Evolutionary conservation across 169 alveolate species (phyloP).

Genomic region (Babesia caballi): DNA sequence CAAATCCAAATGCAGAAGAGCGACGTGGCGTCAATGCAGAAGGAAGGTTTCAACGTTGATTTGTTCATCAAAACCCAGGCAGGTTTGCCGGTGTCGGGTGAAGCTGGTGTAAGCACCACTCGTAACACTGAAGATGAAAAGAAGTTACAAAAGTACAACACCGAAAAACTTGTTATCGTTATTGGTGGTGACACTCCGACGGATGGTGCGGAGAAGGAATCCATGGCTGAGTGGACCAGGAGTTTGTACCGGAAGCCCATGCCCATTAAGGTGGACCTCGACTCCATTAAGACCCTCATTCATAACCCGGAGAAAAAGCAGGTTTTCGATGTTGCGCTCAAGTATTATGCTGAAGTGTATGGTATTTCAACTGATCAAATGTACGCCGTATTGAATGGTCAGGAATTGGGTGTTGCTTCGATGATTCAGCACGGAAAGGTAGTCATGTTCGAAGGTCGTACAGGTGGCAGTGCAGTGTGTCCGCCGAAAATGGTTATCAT

Average conservation of each 20-base stretch:
- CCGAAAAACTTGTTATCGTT: slow-evolving; percentile 68
- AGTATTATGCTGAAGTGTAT: slow-evolving; percentile 70
- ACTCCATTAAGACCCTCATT: slow-evolving; percentile 61
- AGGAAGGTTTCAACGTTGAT: slow-evolving; percentile 71
- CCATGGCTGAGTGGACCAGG: slow-evolving; percentile 71
- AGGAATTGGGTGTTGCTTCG: slow-evolving; percentile 50
- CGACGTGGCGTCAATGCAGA: slow-evolving; percentile 67
- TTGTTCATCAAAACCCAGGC: slow-evolving; percentile 60
- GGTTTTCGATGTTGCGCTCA: slow-evolving; percentile 70
- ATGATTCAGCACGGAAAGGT: slow-evolving; percentile 40
- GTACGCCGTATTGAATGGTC: slow-evolving; percentile 58
- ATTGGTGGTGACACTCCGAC: slow-evolving; percentile 75
- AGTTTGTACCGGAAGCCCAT: slow-evolving; percentile 70
- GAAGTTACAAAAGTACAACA: slow-evolving; percentile 28
- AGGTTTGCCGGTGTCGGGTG: slow-evolving; percentile 33
- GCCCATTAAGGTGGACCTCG: slow-evolving; percentile 75
- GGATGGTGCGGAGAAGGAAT: slow-evolving; percentile 68
- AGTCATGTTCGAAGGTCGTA: slow-evolving; percentile 72
- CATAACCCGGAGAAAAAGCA: slow-evolving; percentile 42
- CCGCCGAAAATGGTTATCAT: slow-evolving; percentile 72
- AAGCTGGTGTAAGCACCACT: too few species aligned
- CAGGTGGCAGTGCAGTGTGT: slow-evolving; percentile 81
- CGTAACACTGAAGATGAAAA: slow-evolving; percentile 20
- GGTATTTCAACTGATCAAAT: slow-evolving; percentile 70
- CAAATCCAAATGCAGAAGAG: slow-evolving; percentile 69